Percentiles rank a stretch among this genome's conserved stretches.
Evolutionary conservation across 2,329 filamentous ascomycete species (phyloP).

Genomic region (Ophiocordyceps camponoti-leonardi): DNA sequence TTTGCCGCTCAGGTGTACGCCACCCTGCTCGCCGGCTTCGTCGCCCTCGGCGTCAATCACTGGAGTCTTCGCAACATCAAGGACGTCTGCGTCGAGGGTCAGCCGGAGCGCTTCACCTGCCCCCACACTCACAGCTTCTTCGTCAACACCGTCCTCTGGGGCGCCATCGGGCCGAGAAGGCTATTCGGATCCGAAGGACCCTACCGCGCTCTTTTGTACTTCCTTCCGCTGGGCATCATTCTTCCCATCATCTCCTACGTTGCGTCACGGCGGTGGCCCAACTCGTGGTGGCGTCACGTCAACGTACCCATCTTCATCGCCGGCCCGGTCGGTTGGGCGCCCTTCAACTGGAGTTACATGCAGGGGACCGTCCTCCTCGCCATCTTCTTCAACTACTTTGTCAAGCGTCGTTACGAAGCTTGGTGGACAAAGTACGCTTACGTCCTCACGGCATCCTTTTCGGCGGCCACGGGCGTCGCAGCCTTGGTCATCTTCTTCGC

Average conservation of each 20-base stretch:
- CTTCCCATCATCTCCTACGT: slow-evolving; percentile 7
- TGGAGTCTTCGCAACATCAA: slow-evolving; percentile 39
- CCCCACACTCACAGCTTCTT: slow-evolving; percentile 33
- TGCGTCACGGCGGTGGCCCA: slow-evolving; percentile 6
- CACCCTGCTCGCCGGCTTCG: slow-evolving; percentile 32
- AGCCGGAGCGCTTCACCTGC: slow-evolving; percentile 34
- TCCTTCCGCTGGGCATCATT: slow-evolving; percentile 5
- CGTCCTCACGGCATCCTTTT: slow-evolving; percentile 10
- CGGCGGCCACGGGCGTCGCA: slow-evolving; percentile 10
- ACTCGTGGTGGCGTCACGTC: slow-evolving; percentile 7
- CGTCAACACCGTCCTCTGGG: slow-evolving; percentile 49
- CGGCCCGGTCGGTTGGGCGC: slow-evolving; percentile 9
- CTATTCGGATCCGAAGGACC: slow-evolving; percentile 28
- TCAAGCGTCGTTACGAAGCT: slow-evolving; percentile 7
- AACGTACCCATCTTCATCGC: slow-evolving; percentile 9
- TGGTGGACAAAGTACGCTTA: slow-evolving; percentile 14
- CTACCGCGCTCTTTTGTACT: slow-evolving; percentile 7
- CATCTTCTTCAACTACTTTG: slow-evolving; percentile 10
- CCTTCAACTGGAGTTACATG: slow-evolving; percentile 11
- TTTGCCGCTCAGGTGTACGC: slow-evolving; percentile 37
- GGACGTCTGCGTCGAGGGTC: slow-evolving; percentile 32
- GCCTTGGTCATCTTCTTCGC: slow-evolving; percentile 11
- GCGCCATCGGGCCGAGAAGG: slow-evolving; percentile 45
- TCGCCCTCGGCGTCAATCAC: slow-evolving; percentile 42
- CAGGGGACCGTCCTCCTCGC: slow-evolving; percentile 8